Evolutionary conservation across 129 eudicot species (phyloP), one percentile per base, ranked within the genome.

Genomic region (Saussurea involucrata): DNA sequence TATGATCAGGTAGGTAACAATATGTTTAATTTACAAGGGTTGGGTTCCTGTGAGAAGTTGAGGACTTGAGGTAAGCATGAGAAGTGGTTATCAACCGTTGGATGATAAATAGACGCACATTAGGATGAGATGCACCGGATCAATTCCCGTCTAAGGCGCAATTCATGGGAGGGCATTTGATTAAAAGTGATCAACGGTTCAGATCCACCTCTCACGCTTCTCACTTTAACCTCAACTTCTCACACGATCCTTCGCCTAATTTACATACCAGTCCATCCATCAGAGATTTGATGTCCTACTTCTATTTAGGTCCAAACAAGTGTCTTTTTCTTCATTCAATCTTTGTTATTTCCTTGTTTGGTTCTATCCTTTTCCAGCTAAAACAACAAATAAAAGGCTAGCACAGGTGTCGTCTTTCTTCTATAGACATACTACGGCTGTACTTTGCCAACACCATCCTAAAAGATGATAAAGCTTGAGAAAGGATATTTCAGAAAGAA

Each of bases 1-100:
- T 40, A 90, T 90, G 96, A 90, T 90, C 84, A 90, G 96, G 96
- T 87, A 78, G 36, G 65, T 32, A 25, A 9, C 5, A 53, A 8
- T 53, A 53, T 53, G 22, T 53, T 53, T n/a, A 53, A 5, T 53
- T 53, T n/a, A 53, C 61, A 4, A n/a, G n/a, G n/a, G n/a, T n/a
- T n/a, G n/a, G n/a, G n/a, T n/a, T n/a, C n/a, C n/a, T n/a, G n/a
- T n/a, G n/a, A n/a, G n/a, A n/a, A n/a, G n/a, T n/a, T n/a, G n/a
- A n/a, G n/a, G n/a, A n/a, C n/a, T n/a, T n/a, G n/a, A n/a, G n/a
- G n/a, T n/a, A n/a, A n/a, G n/a, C n/a, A n/a, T n/a, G n/a, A n/a
- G n/a, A n/a, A n/a, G n/a, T n/a, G n/a, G n/a, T n/a, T n/a, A n/a
- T n/a, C n/a, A n/a, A n/a, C n/a, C n/a, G n/a, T n/a, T n/a, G n/a